phyloP scores from a whole-genome alignment of 768 basidiomycete species.

The Obba rivulosa region DNA sequence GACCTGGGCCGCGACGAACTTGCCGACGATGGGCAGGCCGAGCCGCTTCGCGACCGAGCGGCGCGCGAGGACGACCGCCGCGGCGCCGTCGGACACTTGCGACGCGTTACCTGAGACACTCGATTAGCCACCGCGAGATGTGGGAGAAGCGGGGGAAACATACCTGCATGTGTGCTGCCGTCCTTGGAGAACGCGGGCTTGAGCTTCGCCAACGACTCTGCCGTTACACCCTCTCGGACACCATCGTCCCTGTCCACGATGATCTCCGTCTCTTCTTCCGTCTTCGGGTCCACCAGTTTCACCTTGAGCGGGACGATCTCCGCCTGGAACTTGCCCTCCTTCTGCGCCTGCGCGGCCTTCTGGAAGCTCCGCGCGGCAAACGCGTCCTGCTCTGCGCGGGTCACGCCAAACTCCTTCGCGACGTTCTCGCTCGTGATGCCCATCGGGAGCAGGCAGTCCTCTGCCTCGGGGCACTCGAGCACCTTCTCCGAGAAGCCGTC shows the following conservation, averaged over 20 bases:
- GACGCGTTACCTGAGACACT: slow-evolving; percentile 62
- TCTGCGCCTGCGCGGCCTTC: slow-evolving; percentile 76
- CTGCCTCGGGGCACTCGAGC: slow-evolving; percentile 59
- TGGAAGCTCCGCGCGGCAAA: slow-evolving; percentile 84
- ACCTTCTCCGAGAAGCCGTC: slow-evolving; percentile 61
- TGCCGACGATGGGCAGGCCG: slow-evolving; percentile 82
- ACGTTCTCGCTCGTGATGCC: slow-evolving; percentile 96
- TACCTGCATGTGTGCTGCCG: slow-evolving; percentile 71
- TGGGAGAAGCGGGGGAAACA: slow-evolving; percentile 6
- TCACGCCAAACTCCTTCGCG: slow-evolving; percentile 67
- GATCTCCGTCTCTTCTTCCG: slow-evolving; percentile 59
- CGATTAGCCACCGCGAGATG: neutral
- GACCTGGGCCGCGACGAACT: slow-evolving; percentile 64
- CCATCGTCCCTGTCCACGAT: slow-evolving; percentile 82
- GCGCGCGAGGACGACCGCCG: slow-evolving; percentile 80
- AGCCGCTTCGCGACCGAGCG: slow-evolving; percentile 77
- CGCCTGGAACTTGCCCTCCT: slow-evolving; percentile 73
- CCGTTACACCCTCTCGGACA: slow-evolving; percentile 79
- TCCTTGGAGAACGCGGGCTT: slow-evolving; percentile 81
- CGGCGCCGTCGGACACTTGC: slow-evolving; percentile 90
- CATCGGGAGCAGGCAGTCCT: slow-evolving; percentile 84
- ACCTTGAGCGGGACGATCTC: slow-evolving; percentile 83
- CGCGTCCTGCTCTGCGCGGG: slow-evolving; percentile 73
- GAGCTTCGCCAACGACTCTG: slow-evolving; percentile 70
- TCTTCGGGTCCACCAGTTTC: slow-evolving; percentile 66